These are phyloP conservation scores for Melampsora americana DNA, from an alignment of 1,284 basidiomycete species.

Conservation along the genomic window DNA sequence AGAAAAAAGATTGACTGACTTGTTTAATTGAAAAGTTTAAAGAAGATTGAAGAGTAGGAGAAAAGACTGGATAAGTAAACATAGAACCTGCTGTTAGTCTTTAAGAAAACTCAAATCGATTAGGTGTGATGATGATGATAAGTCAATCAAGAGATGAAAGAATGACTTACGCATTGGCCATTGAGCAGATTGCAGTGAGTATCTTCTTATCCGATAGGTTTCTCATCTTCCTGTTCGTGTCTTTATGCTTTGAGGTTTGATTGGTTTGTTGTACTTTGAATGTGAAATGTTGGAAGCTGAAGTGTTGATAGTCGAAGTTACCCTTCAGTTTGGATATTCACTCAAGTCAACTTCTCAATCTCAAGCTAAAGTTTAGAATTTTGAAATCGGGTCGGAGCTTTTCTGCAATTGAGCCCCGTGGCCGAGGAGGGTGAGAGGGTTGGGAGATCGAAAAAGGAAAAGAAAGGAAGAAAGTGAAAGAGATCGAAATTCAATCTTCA, in stretches of 20 bases:
- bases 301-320: neutral
- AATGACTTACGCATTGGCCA: slow-evolving; percentile 18
- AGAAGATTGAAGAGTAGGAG: slow-evolving; percentile 21
- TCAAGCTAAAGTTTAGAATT: too few species aligned
- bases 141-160: neutral
- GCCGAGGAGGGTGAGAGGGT: too few species aligned
- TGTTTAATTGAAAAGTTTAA: slow-evolving; percentile 25
- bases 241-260: too few species aligned
- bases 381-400: too few species aligned
- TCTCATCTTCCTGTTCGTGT: neutral
- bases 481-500: too few species aligned
- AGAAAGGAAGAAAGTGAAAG: too few species aligned
- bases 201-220: neutral
- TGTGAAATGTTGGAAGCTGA: neutral
- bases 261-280: neutral
- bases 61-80: slow-evolving; percentile 18
- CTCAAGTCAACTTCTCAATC: too few species aligned
- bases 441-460: too few species aligned
- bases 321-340: too few species aligned
- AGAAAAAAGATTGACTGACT: neutral
- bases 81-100: neutral
- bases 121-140: neutral
- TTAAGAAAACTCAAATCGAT: neutral
- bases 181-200: neutral
- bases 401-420: too few species aligned